These are phyloP conservation scores for Cladorrhinum samala DNA, from an alignment of 495 filamentous ascomycete species.

Conservation along the genomic window DNA sequence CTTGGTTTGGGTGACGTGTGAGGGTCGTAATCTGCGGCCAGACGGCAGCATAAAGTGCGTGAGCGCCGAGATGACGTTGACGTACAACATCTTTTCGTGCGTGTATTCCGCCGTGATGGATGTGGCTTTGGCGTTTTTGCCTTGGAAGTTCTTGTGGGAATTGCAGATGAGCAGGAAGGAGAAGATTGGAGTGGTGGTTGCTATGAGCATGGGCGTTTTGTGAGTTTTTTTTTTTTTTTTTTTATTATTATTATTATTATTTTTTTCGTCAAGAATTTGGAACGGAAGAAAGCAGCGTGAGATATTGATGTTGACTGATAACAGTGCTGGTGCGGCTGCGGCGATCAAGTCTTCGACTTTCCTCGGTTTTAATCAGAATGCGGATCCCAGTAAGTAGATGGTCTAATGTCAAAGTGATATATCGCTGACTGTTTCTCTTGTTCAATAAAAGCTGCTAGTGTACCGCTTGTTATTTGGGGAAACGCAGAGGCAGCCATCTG, in stretches of 20 bases:
- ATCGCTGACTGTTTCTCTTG: background rate
- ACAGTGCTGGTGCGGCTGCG: conserved; percentile 27
- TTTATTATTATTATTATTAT: no score
- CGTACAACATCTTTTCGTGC: conserved; percentile 24
- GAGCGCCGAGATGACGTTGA: conserved; percentile 9
- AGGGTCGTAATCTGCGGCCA: conserved; percentile 8
- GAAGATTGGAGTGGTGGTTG: conserved; percentile 31
- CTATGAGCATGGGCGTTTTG: conserved; percentile 38
- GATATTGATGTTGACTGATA: background rate
- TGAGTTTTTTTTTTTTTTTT: conserved; percentile 13
- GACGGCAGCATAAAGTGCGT: conserved; percentile 31
- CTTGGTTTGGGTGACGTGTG: conserved; percentile 32
- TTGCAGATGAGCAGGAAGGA: conserved; percentile 32
- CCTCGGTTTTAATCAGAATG: background rate
- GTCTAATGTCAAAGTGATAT: background rate
- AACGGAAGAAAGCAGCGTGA: no score
- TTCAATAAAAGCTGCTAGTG: conserved; percentile 11
- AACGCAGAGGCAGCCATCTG: conserved; percentile 30
- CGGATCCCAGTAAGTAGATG: conserved; percentile 9
- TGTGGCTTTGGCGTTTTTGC: conserved; percentile 27
- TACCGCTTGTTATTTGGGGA: conserved; percentile 20
- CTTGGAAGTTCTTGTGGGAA: conserved; percentile 29
- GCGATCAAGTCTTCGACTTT: conserved; percentile 23
- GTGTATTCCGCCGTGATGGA: conserved; percentile 33
- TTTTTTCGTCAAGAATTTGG: no score